phyloP scores from a whole-genome alignment of 169 alveolate species.

The Eimeria mitis region DNA sequence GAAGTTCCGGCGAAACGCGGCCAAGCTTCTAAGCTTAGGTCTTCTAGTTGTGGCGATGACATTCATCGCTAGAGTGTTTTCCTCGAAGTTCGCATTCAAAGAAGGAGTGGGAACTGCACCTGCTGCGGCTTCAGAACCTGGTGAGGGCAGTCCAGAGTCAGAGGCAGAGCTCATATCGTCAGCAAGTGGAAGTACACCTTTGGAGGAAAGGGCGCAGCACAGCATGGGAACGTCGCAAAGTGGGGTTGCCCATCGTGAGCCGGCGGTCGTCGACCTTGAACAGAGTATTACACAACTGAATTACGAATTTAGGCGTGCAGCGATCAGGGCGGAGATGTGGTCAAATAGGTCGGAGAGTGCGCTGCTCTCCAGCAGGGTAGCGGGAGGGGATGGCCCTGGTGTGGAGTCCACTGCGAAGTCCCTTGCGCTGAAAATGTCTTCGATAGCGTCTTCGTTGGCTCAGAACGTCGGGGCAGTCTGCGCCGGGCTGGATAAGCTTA shows the following conservation, averaged over 20 bases:
- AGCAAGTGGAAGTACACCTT: no score
- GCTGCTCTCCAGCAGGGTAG: background rate
- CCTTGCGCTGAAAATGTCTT: background rate
- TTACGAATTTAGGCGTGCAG: background rate
- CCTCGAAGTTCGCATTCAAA: background rate
- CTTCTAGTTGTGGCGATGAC: background rate
- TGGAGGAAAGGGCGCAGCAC: background rate
- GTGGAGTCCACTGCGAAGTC: background rate
- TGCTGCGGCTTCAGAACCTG: background rate
- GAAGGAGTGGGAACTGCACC: background rate
- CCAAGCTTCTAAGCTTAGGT: background rate
- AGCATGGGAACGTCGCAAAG: background rate
- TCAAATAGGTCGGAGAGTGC: slow-evolving; percentile 3
- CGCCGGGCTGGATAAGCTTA: background rate
- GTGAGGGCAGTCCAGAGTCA: background rate
- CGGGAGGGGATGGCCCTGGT: background rate
- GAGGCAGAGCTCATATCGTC: background rate
- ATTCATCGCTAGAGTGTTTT: background rate
- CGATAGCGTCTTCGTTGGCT: background rate
- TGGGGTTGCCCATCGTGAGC: background rate
- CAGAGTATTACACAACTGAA: background rate
- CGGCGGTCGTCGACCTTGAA: background rate
- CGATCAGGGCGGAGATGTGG: slow-evolving; percentile 1
- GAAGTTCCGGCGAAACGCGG: background rate
- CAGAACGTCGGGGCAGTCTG: background rate